Evolutionary conservation across 1,284 basidiomycete species (phyloP).

Genomic region (Phellopilus nigrolimitatus): DNA sequence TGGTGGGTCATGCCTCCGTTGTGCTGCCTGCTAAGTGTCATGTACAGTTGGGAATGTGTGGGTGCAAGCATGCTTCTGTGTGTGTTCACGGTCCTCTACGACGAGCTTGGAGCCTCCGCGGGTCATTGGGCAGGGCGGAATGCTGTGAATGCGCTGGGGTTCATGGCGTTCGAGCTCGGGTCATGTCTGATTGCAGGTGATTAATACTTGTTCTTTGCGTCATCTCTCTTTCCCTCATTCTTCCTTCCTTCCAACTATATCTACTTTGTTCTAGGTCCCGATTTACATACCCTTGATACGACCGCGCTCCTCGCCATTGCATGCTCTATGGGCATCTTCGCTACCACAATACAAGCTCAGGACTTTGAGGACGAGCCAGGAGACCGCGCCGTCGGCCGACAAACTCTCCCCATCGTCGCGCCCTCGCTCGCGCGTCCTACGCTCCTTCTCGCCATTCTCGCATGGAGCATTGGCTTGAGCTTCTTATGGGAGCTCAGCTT

Average conservation of each 20-base stretch:
- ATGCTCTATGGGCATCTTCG: conserved; percentile 27
- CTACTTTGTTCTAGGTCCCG: conserved; percentile 20
- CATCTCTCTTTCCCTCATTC: conserved; percentile 4
- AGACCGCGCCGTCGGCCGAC: conserved; percentile 28
- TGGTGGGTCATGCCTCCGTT: conserved; percentile 26
- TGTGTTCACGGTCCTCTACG: conserved; percentile 26
- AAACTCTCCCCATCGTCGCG: conserved; percentile 32
- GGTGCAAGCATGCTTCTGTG: conserved; percentile 23
- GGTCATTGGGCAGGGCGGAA: conserved; percentile 29
- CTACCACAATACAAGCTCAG: conserved; percentile 33
- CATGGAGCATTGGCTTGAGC: conserved; percentile 28
- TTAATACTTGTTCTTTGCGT: conserved; percentile 12
- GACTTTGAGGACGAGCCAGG: conserved; percentile 35
- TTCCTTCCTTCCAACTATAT: conserved; percentile 30
- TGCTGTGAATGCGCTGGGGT: conserved; percentile 29
- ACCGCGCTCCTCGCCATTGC: conserved; percentile 24
- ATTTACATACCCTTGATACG: conserved; percentile 20
- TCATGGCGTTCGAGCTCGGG: conserved; percentile 31
- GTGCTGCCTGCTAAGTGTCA: conserved; percentile 27
- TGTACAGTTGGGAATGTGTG: conserved; percentile 24
- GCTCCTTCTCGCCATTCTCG: conserved; percentile 25
- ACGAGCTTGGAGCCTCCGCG: conserved; percentile 25
- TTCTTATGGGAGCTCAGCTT: conserved; percentile 22
- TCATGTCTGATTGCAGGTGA: conserved; percentile 31
- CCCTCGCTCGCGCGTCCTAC: conserved; percentile 29